Evolutionary conservation across 2,329 filamentous ascomycete species (phyloP), one percentile per base, ranked within the genome.

Genomic region (Zelopaecilomyces penicillatus): DNA sequence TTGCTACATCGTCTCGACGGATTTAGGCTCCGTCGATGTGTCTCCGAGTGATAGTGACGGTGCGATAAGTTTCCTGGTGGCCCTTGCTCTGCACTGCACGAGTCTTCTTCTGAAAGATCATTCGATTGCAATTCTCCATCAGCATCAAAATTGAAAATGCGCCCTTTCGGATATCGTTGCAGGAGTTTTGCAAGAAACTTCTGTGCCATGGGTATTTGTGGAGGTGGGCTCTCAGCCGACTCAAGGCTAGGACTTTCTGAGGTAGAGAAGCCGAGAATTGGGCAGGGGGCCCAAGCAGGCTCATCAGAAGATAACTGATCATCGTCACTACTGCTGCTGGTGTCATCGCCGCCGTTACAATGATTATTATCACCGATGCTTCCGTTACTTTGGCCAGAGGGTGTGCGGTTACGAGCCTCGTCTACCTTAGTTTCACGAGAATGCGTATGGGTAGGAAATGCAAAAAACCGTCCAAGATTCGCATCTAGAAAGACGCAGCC

Each of bases 81-180:
- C 12, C 32, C 32, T n/a, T 41, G 41, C 30, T 41, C 39, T 31
- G 35, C 5, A 33, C 43, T 26, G 42, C 43, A 37, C n/a, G 44
- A 28, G 29, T 56, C 52, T 3, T 63, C 53, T 4, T 53, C 55
- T 0, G 59, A 58, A 5, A 57, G 54, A 30, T 66, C 61, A 7
- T 57, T 57, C 0, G 56, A 55, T 4, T 61, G 59, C 0, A 68
- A 43, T 7, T 61, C 56, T 1, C 68, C 70, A 6, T 64, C 54
- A 4, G 58, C 57, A 9, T 65, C 66, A 31, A 69, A 70, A 41
- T 67, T 68, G 50, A 73, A 75, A 2, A 74, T 62, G 41, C 66
- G 66, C 0, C 74, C 74, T 7, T 61, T 55, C 0, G 72, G 72
- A 45, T 76, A 70, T 1, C 66, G 58, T n/a, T 63, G 63, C 0